Base-by-base conservation (phyloP, 352 stramenopile genomes). In the Globisporangium splendens region DNA sequence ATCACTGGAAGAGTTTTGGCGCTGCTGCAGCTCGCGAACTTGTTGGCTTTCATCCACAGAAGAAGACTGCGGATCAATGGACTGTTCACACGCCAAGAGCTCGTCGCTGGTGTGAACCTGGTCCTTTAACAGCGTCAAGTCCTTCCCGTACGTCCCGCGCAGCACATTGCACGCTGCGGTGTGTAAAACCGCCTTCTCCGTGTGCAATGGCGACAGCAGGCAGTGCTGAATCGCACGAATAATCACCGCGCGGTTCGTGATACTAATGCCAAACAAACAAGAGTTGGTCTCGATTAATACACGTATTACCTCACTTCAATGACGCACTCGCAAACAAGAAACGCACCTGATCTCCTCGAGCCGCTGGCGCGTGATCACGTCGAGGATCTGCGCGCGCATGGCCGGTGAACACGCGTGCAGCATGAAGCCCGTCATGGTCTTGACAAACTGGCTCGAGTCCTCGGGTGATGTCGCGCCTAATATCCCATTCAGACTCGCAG, bases 371-470 rank as follows among this genome's bases (percentile, higher is more conserved):
- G 83, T 87, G 39, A 94, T 71, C n/a, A 94, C 77, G 48, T 94
- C 78, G 43, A 94, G 70, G 39, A 94, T 77, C 47, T 79, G 83
- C 12, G 74, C 65, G 24, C 85, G 80, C 55, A 89, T 82, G 21
- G 62, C 60, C 20, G 83, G 77, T 10, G 73, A 61, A 33, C 79
- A 88, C 33, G 81, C 79, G 39, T 91, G 78, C 49, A 94, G 70
- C 83, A 94, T 92, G 60, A 94, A 94, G 51, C 81, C 79, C 8
- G 84, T 89, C 85, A 94, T 93, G 17, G 79, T 93, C 54, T 73
- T 84, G 64, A 78, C 85, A 46, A 88, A 92, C 59, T 89, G 66
- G 50, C 73, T 88, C 47, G 83, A 90, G 51, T 83, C 61, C 49
- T 91, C 73, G 1, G 85, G 85, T 11, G 85, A 92, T 6, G 77